Conservation (phyloP, 441 rosid genomes). For the Monsonia emarginata region DNA sequence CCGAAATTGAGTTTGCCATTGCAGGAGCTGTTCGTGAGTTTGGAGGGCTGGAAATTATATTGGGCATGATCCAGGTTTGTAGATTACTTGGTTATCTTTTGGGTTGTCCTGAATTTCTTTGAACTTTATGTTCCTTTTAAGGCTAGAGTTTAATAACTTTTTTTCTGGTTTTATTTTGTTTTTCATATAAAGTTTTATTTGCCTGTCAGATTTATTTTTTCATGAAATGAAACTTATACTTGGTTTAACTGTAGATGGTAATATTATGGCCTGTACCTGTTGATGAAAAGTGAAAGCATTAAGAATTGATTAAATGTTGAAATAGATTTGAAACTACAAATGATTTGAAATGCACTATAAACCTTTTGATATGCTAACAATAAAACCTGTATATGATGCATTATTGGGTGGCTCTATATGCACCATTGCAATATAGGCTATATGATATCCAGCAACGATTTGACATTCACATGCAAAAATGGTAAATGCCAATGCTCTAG, state of each 20-base stretch:
- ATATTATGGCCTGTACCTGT: background rate
- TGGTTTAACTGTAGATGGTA: background rate
- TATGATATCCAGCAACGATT: background rate
- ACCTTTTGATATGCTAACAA: background rate
- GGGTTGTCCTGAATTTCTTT: slow-evolving; percentile 8
- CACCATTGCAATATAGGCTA: background rate
- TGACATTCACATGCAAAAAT: background rate
- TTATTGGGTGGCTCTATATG: background rate
- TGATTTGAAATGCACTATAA: background rate
- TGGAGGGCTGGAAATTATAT: slow-evolving; percentile 88
- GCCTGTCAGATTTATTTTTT: background rate
- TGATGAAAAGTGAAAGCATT: background rate
- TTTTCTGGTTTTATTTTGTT: background rate
- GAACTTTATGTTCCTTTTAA: background rate
- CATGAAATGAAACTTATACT: background rate
- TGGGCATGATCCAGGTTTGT: slow-evolving; percentile 87
- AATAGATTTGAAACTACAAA: background rate
- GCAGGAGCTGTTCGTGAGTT: slow-evolving; percentile 94
- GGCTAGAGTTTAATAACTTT: background rate
- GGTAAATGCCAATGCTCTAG: background rate
- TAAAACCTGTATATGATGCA: background rate
- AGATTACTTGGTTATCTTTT: slow-evolving; percentile 15
- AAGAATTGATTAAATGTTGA: background rate
- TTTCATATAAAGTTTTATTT: background rate
- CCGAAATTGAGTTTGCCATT: slow-evolving; percentile 97